phyloP scores from a whole-genome alignment of 2,329 filamentous ascomycete species.

The Nothophoma quercina region DNA sequence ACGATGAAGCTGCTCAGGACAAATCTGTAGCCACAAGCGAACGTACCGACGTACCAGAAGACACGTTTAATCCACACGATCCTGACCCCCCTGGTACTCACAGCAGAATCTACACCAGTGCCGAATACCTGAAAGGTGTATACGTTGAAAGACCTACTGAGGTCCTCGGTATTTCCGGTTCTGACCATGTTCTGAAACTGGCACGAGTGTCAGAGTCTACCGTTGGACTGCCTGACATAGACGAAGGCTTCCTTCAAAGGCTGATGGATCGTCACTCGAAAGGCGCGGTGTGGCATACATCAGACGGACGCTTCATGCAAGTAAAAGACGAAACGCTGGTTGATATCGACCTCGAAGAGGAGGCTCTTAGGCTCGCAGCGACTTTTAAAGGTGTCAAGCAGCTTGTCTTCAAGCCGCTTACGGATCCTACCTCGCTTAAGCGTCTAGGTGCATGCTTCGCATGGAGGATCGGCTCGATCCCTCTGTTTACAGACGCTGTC shows the following conservation, averaged over 20 bases:
- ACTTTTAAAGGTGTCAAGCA: constrained; percentile 19
- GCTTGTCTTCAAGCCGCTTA: constrained; percentile 26
- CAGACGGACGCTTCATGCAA: constrained; percentile 2
- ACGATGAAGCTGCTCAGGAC: background rate
- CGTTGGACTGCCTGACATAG: constrained; percentile 11
- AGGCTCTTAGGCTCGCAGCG: constrained; percentile 8
- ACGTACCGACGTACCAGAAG: no score
- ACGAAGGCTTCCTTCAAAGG: constrained; percentile 24
- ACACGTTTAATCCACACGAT: background rate
- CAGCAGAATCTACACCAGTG: constrained; percentile 14
- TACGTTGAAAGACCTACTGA: constrained; percentile 10
- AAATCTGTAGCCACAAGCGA: no score
- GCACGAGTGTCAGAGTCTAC: constrained; percentile 4
- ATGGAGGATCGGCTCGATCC: constrained; percentile 18
- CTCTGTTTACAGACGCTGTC: constrained; percentile 21
- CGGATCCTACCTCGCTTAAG: constrained; percentile 25
- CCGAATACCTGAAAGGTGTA: constrained; percentile 8
- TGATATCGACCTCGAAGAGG: constrained; percentile 12
- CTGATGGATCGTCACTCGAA: constrained; percentile 23
- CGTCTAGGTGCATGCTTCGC: constrained; percentile 26
- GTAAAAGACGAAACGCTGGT: constrained; percentile 14
- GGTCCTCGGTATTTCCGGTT: constrained; percentile 8
- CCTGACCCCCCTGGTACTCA: background rate
- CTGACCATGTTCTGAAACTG: background rate
- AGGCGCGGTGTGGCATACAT: constrained; percentile 23